Evolutionary conservation across 768 basidiomycete species (phyloP).

Genomic region (Termitomyces sp.): DNA sequence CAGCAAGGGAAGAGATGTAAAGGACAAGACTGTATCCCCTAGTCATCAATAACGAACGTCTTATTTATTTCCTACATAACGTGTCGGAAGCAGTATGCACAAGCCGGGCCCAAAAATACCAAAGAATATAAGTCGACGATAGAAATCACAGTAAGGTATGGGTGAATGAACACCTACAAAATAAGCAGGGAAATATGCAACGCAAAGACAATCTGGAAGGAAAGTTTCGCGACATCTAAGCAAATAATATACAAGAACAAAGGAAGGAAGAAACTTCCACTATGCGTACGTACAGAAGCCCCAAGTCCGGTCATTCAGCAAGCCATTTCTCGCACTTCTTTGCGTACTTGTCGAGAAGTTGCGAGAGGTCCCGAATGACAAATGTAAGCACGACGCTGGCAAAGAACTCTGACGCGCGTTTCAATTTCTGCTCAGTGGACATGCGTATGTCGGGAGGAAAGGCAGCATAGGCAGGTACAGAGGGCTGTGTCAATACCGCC

Average conservation of each 20-base stretch:
- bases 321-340: constrained; percentile 94
- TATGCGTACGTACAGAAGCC: constrained; percentile 2
- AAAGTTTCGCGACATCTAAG: constrained; percentile 10
- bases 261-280: constrained; percentile 1
- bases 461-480: constrained; percentile 70
- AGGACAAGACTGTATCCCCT: constrained; percentile 2
- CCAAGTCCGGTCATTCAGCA: constrained; percentile 53
- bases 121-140: constrained; percentile 8
- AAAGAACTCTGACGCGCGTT: constrained; percentile 88
- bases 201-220: constrained; percentile 10
- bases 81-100: constrained; percentile 10
- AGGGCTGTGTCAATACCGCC: constrained; percentile 61
- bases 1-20: not conserved
- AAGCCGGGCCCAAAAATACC: constrained; percentile 12
- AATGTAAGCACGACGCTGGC: constrained; percentile 86
- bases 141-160: constrained; percentile 13
- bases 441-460: constrained; percentile 62
- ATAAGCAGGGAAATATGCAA: constrained; percentile 12
- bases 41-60: not conserved
- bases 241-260: constrained; percentile 18
- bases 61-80: constrained; percentile 14
- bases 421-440: constrained; percentile 70
- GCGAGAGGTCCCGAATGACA: constrained; percentile 83
- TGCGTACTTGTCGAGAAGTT: constrained; percentile 87
- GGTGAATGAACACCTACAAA: constrained; percentile 9